Percentiles rank a stretch among this genome's conserved stretches.
phyloP scores from a whole-genome alignment of 768 basidiomycete species.

The Krasilnikovozyma curviuscula region DNA sequence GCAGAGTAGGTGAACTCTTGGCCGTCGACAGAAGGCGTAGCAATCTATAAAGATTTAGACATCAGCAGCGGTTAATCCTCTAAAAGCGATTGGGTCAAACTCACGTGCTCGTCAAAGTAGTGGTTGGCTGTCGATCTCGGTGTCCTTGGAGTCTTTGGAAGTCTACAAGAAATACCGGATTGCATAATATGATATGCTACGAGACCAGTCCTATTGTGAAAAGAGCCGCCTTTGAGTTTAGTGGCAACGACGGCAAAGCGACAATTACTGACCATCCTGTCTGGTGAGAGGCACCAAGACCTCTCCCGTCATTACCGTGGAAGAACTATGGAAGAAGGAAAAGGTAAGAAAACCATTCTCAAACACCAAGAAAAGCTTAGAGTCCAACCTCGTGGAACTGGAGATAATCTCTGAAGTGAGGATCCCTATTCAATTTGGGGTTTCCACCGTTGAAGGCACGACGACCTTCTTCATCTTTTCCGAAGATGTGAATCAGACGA shows the following conservation, averaged over 20 bases:
- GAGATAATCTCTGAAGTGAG: constrained; percentile 89
- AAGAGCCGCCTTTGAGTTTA: neutral
- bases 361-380: constrained; percentile 10
- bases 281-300: constrained; percentile 92
- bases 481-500: constrained; percentile 95
- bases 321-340: constrained; percentile 44
- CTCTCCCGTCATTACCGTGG: constrained; percentile 79
- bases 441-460: constrained; percentile 85
- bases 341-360: neutral
- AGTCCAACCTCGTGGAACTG: constrained; percentile 74
- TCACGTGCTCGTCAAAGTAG: constrained; percentile 66
- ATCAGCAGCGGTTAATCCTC: no score
- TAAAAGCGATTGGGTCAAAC: no score
- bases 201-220: constrained; percentile 48
- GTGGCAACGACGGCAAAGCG: constrained; percentile 3
- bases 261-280: constrained; percentile 61
- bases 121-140: constrained; percentile 70
- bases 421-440: constrained; percentile 67
- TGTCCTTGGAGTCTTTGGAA: constrained; percentile 86
- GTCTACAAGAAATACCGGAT: constrained; percentile 65
- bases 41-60: no score
- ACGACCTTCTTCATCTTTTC: constrained; percentile 67
- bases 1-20: no score
- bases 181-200: constrained; percentile 83
- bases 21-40: no score